A percentile compares a stretch with the other conserved stretches of the same genome.
Conservation (phyloP, 768 basidiomycete species). For the Suillus placidus region DNA sequence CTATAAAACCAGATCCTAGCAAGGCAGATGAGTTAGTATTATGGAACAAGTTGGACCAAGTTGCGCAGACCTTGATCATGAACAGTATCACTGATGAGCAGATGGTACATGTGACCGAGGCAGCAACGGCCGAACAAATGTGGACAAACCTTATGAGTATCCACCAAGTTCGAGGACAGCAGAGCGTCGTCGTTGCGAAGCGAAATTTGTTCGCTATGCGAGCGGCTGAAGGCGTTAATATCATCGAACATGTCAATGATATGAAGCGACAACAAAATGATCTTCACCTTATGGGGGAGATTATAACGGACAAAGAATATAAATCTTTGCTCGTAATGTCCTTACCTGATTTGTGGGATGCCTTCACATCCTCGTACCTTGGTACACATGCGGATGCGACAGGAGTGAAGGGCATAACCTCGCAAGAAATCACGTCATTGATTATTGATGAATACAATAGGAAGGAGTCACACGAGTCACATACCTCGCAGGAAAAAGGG, state of each 20-base stretch:
- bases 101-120: neutral
- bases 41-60: too few species aligned
- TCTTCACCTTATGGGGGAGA: neutral
- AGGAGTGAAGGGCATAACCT: neutral
- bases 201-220: neutral
- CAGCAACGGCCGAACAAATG: too few species aligned
- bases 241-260: neutral
- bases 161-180: slow-evolving; percentile 9
- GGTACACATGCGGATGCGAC: neutral
- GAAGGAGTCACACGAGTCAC: neutral
- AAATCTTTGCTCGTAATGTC: slow-evolving; percentile 1
- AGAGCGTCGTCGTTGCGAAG: neutral
- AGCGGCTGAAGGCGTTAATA: neutral
- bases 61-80: too few species aligned
- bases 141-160: slow-evolving; percentile 6
- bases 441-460: neutral
- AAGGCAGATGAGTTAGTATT: too few species aligned
- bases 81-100: slow-evolving; percentile 3
- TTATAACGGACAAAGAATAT: neutral
- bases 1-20: too few species aligned
- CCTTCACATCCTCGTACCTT: slow-evolving; percentile 4
- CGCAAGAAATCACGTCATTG: neutral
- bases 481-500: neutral
- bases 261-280: neutral
- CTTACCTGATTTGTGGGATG: slow-evolving; percentile 1